Evolutionary conservation across 768 basidiomycete species (phyloP), one percentile per base, ranked within the genome.

Genomic region (Boletus pseudo-olivaceus): DNA sequence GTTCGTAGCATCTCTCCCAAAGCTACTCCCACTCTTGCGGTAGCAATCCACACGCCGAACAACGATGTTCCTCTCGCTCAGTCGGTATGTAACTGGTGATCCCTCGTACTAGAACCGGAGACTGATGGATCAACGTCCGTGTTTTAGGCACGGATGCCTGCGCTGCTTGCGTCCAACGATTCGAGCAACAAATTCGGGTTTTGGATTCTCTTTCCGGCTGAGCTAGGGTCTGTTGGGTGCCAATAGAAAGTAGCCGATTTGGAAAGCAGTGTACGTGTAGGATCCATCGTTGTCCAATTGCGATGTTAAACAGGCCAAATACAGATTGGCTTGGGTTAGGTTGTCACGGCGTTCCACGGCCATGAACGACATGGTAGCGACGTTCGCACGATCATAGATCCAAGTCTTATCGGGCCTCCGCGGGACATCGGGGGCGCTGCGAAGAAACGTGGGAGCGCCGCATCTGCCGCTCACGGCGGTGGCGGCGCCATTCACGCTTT

Each of bases 1-100:
- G 19, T 11, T 30, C 3, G 29, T 26, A 59, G 57, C 32, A 59
- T 59, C 39, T 47, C 58, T 41, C 58, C 58, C 14, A 20, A 26
- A 7, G 37, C 48, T 10, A 44, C 19, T 19, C 3, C 59, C 23
- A 40, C 19, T 8, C 37, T 59, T 32, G 58, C 42, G 23, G 32
- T 55, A 9, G 46, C 26, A 5, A 56, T 56, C n/a, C 19, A 34
- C 15, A 39, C 30, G 4, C 55, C 45, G 3, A 1, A 6, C 17
- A 37, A 56, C 17, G 2, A 19, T 1, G n/a, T 47, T 10, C 7
- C 3, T 37, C 43, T 19, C 17, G 0, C 11, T 27, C 11, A 15
- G 4, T n/a, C n/a, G n/a, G n/a, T n/a, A n/a, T n/a, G n/a, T n/a
- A n/a, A n/a, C 27, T 7, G 6, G 2, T 15, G 23, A 45, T 27